Evolutionary conservation across 129 eudicot genomes (phyloP), one percentile per base, ranked within the genome.

Genomic region (Sambucus nigra): DNA sequence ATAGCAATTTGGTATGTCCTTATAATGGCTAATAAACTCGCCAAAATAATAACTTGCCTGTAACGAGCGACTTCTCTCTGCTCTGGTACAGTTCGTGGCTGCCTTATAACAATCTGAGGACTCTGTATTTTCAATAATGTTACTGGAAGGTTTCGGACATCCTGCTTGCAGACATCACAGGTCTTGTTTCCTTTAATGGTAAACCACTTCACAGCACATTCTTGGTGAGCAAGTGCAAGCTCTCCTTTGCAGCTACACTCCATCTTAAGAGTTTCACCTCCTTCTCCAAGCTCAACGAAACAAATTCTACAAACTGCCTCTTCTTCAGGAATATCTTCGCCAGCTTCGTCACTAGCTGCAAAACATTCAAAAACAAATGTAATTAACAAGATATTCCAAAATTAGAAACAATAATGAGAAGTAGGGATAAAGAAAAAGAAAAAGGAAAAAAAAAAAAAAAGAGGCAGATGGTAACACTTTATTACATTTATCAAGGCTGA

Each of bases 181-280:
- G 80, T 86, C 74, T 72, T 85, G 80, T 86, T 91, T 18, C 98
- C 98, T 74, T 91, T 91, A 28, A 91, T 80, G 56, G 86, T 86
- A 75, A 91, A 91, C 98, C 98, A 91, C 70, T 91, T 91, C 21
- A 91, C 66, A 2, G 98, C 95, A 70, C 98, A 91, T 60, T 79
- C 98, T 62, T 82, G 54, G 72, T 91, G 98, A 50, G 98, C 94
- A 69, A 91, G 86, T 51, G 98, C 98, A 66, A 91, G 98, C 77
- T 85, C 98, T 35, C 98, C 98, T 80, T 82, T 91, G 80, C 98
- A 91, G 67, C 98, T 91, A 52, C 98, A 91, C 72, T 85, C 95
- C 89, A 91, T 59, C 67, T 86, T 91, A 9, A 91, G 73, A 20
- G 98, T 81, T 62, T 85, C 98, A 53, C 95, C 89, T 17, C 80